Percentiles rank a stretch among this genome's conserved stretches.
Conservation (phyloP, 495 filamentous ascomycete species). For the Letharia columbiana region DNA sequence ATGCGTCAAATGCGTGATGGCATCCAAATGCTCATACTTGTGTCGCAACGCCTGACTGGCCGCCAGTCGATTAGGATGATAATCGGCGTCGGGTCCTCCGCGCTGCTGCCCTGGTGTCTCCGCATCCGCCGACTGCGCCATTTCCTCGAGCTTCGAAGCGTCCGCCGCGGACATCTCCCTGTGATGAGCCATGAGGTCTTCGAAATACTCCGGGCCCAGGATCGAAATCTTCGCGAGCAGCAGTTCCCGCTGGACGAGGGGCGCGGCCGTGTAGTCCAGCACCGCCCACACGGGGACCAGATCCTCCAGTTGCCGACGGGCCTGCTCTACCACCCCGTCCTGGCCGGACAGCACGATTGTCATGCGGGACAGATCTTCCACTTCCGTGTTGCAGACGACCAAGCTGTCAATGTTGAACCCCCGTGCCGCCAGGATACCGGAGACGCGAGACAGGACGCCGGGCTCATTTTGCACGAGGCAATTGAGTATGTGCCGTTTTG, state of each 20-base stretch:
- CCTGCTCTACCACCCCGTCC: conserved; percentile 96
- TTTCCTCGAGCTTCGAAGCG: conserved; percentile 31
- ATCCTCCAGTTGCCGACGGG: conserved; percentile 88
- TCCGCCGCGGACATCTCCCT: conserved; percentile 55
- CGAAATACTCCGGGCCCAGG: conserved; percentile 93
- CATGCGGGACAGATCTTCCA: conserved; percentile 96
- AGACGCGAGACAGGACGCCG: conserved; percentile 90
- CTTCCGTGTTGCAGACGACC: conserved; percentile 95
- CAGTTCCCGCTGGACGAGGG: conserved; percentile 92
- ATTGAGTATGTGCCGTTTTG: conserved; percentile 92
- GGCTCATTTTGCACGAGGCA: conserved; percentile 99
- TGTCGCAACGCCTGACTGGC: conserved; percentile 81
- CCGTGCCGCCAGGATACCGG: conserved; percentile 88
- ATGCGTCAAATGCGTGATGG: conserved; percentile 89
- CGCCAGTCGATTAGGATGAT: conserved; percentile 78
- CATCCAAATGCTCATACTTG: conserved; percentile 94
- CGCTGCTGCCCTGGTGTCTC: conserved; percentile 26
- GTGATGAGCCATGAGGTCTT: conserved; percentile 91
- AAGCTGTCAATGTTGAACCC: conserved; percentile 99
- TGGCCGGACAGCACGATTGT: conserved; percentile 94
- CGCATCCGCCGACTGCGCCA: conserved; percentile 30
- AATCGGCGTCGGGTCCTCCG: conserved; percentile 45
- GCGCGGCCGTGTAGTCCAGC: conserved; percentile 84
- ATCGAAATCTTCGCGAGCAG: conserved; percentile 95
- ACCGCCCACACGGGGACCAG: conserved; percentile 98